phyloP scores from a whole-genome alignment of 2,329 filamentous ascomycete species.

The Aureobasidium sp. region DNA sequence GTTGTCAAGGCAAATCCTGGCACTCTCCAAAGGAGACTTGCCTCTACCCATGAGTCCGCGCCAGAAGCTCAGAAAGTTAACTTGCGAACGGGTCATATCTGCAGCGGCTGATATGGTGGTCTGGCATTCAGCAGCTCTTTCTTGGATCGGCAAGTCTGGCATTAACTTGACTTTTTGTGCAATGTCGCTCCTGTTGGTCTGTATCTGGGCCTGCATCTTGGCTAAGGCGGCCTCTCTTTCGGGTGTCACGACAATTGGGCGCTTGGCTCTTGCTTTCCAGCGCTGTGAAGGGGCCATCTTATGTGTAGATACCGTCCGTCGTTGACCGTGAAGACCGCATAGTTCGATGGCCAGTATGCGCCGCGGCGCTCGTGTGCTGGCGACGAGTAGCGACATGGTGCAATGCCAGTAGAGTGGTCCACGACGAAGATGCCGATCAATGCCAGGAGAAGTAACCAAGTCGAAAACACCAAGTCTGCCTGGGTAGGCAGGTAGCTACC shows the following conservation, averaged over 20 bases:
- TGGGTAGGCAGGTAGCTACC: background rate
- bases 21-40: no score
- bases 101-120: background rate
- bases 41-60: no score
- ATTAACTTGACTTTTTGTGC: background rate
- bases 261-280: background rate
- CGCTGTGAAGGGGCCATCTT: background rate
- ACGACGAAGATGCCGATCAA: background rate
- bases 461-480: no score
- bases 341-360: background rate
- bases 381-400: conserved; percentile 1
- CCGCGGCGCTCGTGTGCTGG: background rate
- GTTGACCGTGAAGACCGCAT: background rate
- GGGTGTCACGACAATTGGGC: background rate
- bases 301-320: background rate
- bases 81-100: no score
- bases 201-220: background rate
- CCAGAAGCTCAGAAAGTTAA: no score
- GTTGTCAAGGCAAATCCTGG: no score
- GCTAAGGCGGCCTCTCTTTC: background rate
- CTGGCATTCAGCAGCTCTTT: background rate
- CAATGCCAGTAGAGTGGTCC: background rate
- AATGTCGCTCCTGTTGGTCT: background rate
- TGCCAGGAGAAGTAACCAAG: background rate
- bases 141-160: background rate